Percentiles rank a stretch among this genome's conserved stretches.
Conservation (phyloP, 495 filamentous ascomycete species). For the Sporormia fimetaria region DNA sequence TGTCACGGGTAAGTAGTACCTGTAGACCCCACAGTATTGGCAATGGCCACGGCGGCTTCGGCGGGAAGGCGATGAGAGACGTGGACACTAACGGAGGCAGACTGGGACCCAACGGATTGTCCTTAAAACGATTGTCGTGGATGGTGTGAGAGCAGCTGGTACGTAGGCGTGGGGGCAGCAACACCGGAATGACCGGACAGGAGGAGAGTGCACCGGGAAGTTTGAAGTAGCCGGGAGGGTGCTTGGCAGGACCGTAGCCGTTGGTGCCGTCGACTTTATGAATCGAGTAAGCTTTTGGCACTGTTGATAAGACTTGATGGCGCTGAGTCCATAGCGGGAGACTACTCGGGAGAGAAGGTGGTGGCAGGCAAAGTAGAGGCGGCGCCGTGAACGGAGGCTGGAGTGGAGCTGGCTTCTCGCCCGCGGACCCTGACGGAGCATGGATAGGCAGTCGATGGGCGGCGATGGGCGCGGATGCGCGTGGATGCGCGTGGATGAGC, state of each 20-base stretch:
- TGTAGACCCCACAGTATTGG: no score
- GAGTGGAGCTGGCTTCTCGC: not conserved
- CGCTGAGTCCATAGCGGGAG: no score
- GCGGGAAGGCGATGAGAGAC: not conserved
- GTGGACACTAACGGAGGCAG: constrained; percentile 9
- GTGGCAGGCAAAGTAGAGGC: no score
- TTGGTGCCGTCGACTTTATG: not conserved
- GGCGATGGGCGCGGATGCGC: no score
- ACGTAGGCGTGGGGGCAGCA: constrained; percentile 6
- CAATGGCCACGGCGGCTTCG: not conserved
- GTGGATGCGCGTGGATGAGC: no score
- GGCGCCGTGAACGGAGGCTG: no score
- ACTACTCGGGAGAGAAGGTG: no score
- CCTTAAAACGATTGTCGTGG: constrained; percentile 11
- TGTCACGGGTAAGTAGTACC: constrained; percentile 43
- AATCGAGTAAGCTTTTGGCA: not conserved
- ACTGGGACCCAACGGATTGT: constrained; percentile 30
- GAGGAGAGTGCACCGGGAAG: constrained; percentile 3
- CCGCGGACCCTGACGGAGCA: not conserved
- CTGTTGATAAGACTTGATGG: no score
- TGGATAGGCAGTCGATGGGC: no score
- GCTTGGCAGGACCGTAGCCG: constrained; percentile 17
- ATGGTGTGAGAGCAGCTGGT: not conserved
- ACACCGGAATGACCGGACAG: not conserved
- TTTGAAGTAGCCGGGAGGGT: constrained; percentile 4